phyloP scores from a whole-genome alignment of 148 eudicot species.

The Salicornia ramosissima region DNA sequence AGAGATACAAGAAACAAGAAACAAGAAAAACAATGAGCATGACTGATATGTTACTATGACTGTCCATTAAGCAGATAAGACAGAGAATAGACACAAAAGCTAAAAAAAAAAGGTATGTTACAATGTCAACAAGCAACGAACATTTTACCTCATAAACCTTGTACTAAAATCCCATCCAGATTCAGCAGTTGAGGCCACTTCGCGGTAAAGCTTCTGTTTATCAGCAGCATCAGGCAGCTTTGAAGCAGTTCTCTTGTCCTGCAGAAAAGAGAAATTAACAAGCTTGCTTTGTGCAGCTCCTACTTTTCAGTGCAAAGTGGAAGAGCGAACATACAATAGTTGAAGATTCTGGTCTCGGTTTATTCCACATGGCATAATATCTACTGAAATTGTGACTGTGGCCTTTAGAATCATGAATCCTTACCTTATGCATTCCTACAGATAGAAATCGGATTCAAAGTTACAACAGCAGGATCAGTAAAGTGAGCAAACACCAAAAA shows the following conservation, averaged over 20 bases:
- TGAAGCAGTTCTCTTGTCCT: conserved; percentile 76
- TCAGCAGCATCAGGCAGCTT: conserved; percentile 35
- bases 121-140: background rate
- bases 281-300: background rate
- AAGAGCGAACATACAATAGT: conserved; percentile 49
- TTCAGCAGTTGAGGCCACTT: conserved; percentile 88
- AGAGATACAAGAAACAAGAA: background rate
- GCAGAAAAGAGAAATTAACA: conserved; percentile 11
- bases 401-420: conserved; percentile 54
- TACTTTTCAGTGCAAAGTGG: background rate
- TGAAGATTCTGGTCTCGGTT: conserved; percentile 89
- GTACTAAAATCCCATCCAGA: conserved; percentile 98
- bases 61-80: background rate
- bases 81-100: background rate
- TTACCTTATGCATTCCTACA: conserved; percentile 74
- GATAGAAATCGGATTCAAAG: conserved; percentile 1
- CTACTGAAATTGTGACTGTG: conserved; percentile 51
- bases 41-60: background rate
- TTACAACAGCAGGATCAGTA: background rate
- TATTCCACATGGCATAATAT: conserved; percentile 88
- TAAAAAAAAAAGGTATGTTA: background rate
- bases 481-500: background rate
- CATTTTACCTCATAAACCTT: conserved; percentile 88
- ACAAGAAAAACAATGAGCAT: background rate
- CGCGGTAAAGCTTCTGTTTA: conserved; percentile 59